phyloP scores from a whole-genome alignment of 2,329 filamentous ascomycete genomes.

The Aspergillus sp. region DNA sequence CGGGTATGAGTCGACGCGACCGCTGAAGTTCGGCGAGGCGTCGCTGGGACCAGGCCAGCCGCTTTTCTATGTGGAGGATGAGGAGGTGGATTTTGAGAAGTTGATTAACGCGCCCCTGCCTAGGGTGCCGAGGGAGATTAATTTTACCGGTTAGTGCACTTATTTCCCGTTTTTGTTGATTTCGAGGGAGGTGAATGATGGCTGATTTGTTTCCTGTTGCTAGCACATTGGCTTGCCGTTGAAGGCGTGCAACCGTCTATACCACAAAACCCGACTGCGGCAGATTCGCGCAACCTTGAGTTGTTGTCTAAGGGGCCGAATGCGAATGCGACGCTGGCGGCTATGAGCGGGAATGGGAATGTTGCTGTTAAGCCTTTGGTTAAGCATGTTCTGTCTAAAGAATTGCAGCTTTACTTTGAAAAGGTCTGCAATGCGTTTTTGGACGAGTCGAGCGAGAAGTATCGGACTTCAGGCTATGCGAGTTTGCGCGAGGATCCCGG shows the following conservation, averaged over 20 bases:
- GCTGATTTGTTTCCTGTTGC: background rate
- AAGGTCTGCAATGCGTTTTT: slow-evolving; percentile 88
- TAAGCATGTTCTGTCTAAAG: slow-evolving; percentile 94
- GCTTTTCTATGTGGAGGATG: slow-evolving; percentile 95
- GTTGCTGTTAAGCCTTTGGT: slow-evolving; percentile 84
- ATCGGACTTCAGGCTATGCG: slow-evolving; percentile 80
- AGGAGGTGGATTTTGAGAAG: slow-evolving; percentile 98
- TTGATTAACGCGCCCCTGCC: slow-evolving; percentile 94
- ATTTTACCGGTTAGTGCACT: slow-evolving; percentile 72
- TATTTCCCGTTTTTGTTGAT: background rate
- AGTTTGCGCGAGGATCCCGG: slow-evolving; percentile 87
- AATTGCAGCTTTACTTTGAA: slow-evolving; percentile 94
- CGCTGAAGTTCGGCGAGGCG: slow-evolving; percentile 88
- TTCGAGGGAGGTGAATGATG: background rate
- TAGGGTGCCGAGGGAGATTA: slow-evolving; percentile 89
- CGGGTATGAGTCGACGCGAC: slow-evolving; percentile 89
- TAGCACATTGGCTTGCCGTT: slow-evolving; percentile 95
- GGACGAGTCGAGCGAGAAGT: slow-evolving; percentile 82
- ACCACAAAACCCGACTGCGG: slow-evolving; percentile 88
- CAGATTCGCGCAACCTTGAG: slow-evolving; percentile 80
- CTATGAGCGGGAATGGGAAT: slow-evolving; percentile 79
- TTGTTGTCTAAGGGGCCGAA: slow-evolving; percentile 86
- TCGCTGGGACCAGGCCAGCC: slow-evolving; percentile 91
- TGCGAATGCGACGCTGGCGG: slow-evolving; percentile 80
- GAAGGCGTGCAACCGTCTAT: slow-evolving; percentile 97